Percentiles rank a stretch among this genome's conserved stretches.
These are phyloP conservation scores for Backusella sp. DNA, from an alignment of 192 early-diverging fungal genomes.

Conservation along the genomic window DNA sequence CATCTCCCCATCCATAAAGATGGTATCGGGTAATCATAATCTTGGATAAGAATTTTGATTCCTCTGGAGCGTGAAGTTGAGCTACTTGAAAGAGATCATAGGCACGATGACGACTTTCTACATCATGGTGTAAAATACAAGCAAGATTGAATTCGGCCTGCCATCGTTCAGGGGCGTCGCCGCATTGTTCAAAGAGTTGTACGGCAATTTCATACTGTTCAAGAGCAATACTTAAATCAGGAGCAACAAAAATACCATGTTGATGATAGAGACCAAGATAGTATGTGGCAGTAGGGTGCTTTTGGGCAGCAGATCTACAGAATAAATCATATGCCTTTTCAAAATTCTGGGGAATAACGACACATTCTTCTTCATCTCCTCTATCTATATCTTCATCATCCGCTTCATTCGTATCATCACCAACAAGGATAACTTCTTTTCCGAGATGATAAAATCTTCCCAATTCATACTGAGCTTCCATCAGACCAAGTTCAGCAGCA, in stretches of 20 bases:
- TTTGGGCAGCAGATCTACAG: conserved; percentile 22
- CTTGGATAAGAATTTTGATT: conserved; percentile 5
- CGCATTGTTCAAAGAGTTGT: neutral
- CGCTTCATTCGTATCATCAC: neutral
- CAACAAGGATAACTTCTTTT: neutral
- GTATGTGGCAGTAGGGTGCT: conserved; percentile 14
- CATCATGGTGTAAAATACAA: conserved; percentile 29
- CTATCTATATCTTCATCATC: neutral
- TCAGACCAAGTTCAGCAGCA: conserved; percentile 15
- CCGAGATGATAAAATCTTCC: conserved; percentile 22
- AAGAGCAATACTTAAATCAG: conserved; percentile 24
- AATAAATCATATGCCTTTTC: conserved; percentile 32
- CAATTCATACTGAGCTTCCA: conserved; percentile 19
- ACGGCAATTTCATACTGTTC: conserved; percentile 30
- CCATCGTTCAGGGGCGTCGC: conserved; percentile 12
- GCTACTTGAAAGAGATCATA: conserved; percentile 12
- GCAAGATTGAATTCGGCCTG: conserved; percentile 31
- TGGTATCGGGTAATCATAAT: conserved; percentile 33
- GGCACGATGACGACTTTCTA: conserved; percentile 17
- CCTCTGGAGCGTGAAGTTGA: conserved; percentile 19
- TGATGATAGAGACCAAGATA: conserved; percentile 26
- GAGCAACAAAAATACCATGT: conserved; percentile 33
- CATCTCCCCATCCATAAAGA: conserved; percentile 33
- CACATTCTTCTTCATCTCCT: conserved; percentile 1
- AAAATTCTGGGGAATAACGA: conserved; percentile 24